Evolutionary conservation across 2,329 filamentous ascomycete genomes (phyloP), one percentile per base, ranked within the genome.

Genomic region (Aspergillus sp.): DNA sequence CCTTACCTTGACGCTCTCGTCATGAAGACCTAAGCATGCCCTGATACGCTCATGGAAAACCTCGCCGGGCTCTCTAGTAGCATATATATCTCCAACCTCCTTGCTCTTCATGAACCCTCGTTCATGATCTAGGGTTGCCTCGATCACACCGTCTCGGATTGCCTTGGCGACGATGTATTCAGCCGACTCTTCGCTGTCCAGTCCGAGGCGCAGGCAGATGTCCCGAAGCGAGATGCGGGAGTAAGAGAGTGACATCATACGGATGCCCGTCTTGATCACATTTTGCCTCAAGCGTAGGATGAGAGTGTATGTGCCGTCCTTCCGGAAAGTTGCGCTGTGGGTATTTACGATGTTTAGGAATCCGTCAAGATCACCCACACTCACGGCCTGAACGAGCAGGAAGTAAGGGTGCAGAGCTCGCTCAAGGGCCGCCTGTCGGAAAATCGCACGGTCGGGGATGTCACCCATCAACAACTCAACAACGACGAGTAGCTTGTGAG

Each of bases 161-260:
- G 95, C 95, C 84, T 99, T 99, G 67, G 95, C 95, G 41, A 98
- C 95, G 76, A 99, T 99, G 79, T 99, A 99, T 81, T 99, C 95
- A 11, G 95, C 95, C 47, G 92, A 97, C 83, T 99, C 95, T 77
- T 99, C 95, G 70, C 91, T 96, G 67, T 95, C 92, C 9, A 99
- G 84, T 56, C 96, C 93, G 54, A 99, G 85, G 52, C 95, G 91
- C 62, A 98, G 93, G 81, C 95, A 99, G 69, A 99, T 99, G 75
- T 99, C 95, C 61, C 95, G 90, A 59, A 99, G 86, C 1, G 94
- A 97, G 73, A 99, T 99, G 65, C 94, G 91, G 63, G 94, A 97
- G 83, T 99, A 99, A 22, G 93, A 97, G 66, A 99, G 84, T 46
- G 94, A 98, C 87, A 99, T 96, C 93, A 98, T 97, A 70, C 95